Conservation (phyloP, 2,329 filamentous ascomycete genomes). For the Zymoseptoria brevis region DNA sequence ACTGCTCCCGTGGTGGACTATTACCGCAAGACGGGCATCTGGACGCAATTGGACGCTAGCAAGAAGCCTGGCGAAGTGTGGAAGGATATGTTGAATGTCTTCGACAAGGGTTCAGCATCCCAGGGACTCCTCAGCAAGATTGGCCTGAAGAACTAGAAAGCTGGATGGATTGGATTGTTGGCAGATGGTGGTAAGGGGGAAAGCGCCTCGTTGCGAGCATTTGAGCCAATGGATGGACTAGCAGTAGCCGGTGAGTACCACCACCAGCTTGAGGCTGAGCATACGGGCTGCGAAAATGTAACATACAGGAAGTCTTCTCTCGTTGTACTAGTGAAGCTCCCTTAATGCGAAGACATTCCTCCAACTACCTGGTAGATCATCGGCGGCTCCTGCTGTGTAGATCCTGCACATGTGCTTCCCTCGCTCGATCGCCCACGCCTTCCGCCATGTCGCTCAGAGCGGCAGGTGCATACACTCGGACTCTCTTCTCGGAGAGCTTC, state of each 20-base stretch:
- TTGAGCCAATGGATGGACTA: not conserved
- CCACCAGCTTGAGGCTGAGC: slow-evolving; percentile 10
- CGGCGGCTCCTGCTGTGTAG: not conserved
- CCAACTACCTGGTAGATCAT: not conserved
- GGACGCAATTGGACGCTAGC: slow-evolving; percentile 89
- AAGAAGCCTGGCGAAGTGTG: slow-evolving; percentile 94
- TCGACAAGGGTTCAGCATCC: slow-evolving; percentile 45
- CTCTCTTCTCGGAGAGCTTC: not conserved
- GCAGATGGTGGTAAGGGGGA: not conserved
- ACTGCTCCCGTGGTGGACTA: slow-evolving; percentile 87
- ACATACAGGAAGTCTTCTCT: slow-evolving; percentile 15
- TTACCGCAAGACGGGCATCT: slow-evolving; percentile 97
- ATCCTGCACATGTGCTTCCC: not conserved
- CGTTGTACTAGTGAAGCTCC: slow-evolving; percentile 12
- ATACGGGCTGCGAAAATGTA: slow-evolving; percentile 17
- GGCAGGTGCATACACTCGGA: not conserved
- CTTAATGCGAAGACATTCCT: slow-evolving; percentile 12
- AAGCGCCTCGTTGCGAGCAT: not conserved
- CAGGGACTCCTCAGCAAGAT: slow-evolving; percentile 47
- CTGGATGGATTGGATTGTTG: not conserved
- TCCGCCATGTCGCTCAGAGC: not conserved
- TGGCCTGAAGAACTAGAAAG: slow-evolving; percentile 34
- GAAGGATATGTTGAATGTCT: slow-evolving; percentile 82
- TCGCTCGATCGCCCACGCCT: not conserved
- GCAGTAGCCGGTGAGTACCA: not conserved